Evolutionary conservation across 768 basidiomycete genomes (phyloP).

Genomic region (Leccinum sublutescens): DNA sequence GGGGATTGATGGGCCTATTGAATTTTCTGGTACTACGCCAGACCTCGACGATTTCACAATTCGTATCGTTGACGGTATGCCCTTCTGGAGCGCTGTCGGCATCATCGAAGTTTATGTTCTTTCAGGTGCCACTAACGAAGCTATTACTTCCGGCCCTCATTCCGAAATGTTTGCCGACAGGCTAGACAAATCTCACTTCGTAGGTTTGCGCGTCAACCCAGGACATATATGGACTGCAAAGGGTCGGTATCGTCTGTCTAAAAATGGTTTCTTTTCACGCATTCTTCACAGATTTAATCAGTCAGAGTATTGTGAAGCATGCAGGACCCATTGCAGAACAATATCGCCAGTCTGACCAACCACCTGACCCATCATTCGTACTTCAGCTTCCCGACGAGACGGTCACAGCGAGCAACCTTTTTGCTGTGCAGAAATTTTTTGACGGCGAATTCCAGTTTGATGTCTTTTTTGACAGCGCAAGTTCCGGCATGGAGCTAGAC

Average conservation of each 20-base stretch:
- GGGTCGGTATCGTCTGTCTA: conserved; percentile 41
- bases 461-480: conserved; percentile 79
- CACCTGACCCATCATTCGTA: conserved; percentile 80
- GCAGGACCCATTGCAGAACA: conserved; percentile 54
- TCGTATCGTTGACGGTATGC: conserved; percentile 71
- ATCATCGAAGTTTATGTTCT: conserved; percentile 7
- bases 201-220: conserved; percentile 57
- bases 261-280: not conserved
- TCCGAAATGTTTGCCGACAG: conserved; percentile 55
- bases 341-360: conserved; percentile 45
- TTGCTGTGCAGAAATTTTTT: conserved; percentile 82
- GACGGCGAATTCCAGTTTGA: conserved; percentile 89
- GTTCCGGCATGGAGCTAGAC: conserved; percentile 59
- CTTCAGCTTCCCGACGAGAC: conserved; percentile 76
- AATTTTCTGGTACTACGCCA: conserved; percentile 69
- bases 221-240: conserved; percentile 84
- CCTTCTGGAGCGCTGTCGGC: not conserved
- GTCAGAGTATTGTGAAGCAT: conserved; percentile 56
- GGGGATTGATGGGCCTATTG: conserved; percentile 73
- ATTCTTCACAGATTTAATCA: conserved; percentile 51
- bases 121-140: conserved; percentile 60
- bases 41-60: conserved; percentile 83
- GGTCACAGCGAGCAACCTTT: conserved; percentile 73
- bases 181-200: conserved; percentile 68
- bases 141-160: conserved; percentile 53